Evolutionary conservation across 176 grass and related monocot species (phyloP).

Genomic region (Olyra latifolia): DNA sequence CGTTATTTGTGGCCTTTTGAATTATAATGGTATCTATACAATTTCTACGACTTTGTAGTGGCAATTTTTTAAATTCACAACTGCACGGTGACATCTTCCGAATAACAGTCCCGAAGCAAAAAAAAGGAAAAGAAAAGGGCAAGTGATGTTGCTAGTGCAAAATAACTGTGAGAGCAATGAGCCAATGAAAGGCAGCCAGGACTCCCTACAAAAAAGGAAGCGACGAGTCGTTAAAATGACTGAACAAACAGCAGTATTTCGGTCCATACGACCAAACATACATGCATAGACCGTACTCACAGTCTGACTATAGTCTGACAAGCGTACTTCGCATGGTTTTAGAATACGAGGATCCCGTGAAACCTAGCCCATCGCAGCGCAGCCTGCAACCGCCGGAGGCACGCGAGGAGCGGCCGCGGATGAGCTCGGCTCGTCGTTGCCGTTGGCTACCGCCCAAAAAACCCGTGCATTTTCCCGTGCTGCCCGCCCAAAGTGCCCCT

Average conservation of each 20-base stretch:
- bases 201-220: too few species aligned
- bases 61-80: too few species aligned
- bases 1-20: too few species aligned
- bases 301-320: background rate
- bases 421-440: background rate
- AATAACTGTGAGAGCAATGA: background rate
- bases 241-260: background rate
- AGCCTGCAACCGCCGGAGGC: too few species aligned
- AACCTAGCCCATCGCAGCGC: background rate
- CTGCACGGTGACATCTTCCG: too few species aligned
- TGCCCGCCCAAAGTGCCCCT: background rate
- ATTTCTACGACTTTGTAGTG: too few species aligned
- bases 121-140: too few species aligned
- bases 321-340: background rate
- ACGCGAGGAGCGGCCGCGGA: background rate
- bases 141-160: too few species aligned
- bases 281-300: background rate
- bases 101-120: too few species aligned
- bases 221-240: background rate
- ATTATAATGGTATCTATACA: too few species aligned
- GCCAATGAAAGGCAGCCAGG: background rate
- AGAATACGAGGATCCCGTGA: background rate
- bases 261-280: background rate
- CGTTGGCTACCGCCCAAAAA: constrained; percentile 6
- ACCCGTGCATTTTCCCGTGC: constrained; percentile 10